Conservation (phyloP, 768 basidiomycete genomes). For the Epithele typhae region DNA sequence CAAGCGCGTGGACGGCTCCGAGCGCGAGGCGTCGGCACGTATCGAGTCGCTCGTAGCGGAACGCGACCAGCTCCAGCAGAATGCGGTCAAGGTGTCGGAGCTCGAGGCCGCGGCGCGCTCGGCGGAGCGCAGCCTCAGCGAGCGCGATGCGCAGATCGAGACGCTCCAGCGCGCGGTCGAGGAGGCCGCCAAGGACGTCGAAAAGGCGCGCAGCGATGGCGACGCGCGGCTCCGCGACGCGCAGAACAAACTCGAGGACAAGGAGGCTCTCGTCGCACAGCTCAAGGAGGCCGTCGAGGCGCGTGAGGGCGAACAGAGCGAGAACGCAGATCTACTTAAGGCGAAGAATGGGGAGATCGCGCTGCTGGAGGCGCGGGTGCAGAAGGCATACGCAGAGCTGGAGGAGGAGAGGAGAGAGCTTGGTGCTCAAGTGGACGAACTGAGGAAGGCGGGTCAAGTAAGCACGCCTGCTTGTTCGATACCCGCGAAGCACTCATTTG, state of each 20-base stretch:
- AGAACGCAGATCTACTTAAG: slow-evolving; percentile 46
- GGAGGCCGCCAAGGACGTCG: slow-evolving; percentile 36
- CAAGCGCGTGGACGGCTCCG: slow-evolving; percentile 12
- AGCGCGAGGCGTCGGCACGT: slow-evolving; percentile 14
- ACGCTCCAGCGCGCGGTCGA: slow-evolving; percentile 41
- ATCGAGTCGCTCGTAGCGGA: slow-evolving; percentile 36
- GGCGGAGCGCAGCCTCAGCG: slow-evolving; percentile 39
- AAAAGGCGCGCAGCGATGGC: slow-evolving; percentile 42
- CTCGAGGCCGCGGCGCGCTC: slow-evolving; percentile 40
- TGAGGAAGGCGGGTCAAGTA: slow-evolving; percentile 87
- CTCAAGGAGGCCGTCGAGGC: slow-evolving; percentile 50
- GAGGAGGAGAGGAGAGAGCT: slow-evolving; percentile 66
- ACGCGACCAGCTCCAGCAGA: slow-evolving; percentile 37
- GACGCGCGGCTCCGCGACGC: slow-evolving; percentile 40
- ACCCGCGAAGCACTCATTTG: neutral
- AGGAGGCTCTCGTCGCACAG: slow-evolving; percentile 38
- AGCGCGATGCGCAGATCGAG: slow-evolving; percentile 41
- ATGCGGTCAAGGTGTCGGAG: slow-evolving; percentile 33
- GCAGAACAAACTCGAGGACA: slow-evolving; percentile 41
- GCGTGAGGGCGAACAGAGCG: slow-evolving; percentile 45
- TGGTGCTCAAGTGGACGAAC: slow-evolving; percentile 70
- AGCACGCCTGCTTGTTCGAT: slow-evolving; percentile 11
- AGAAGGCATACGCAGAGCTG: slow-evolving; percentile 41
- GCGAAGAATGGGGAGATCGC: slow-evolving; percentile 61
- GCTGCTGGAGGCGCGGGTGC: slow-evolving; percentile 44